These are phyloP conservation scores for Beauveria sp. DNA, from an alignment of 2,329 filamentous ascomycete genomes.

Conservation along the genomic window DNA sequence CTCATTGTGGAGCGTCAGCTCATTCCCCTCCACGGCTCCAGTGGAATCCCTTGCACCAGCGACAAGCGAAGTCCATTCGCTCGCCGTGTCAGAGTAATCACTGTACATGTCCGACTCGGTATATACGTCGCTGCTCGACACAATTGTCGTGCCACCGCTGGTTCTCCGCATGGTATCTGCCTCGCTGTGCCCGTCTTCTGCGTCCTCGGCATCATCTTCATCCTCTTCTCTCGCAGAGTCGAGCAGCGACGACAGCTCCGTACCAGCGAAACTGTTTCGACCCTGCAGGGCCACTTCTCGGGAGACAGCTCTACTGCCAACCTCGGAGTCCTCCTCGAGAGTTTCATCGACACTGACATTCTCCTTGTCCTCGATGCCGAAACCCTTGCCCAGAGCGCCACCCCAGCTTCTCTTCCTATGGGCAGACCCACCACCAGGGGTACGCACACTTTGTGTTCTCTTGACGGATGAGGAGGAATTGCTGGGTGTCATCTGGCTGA, in stretches of 20 bases:
- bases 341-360: conserved; percentile 56
- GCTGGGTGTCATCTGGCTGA: conserved; percentile 84
- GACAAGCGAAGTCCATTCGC: conserved; percentile 43
- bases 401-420: conserved; percentile 66
- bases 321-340: conserved; percentile 46
- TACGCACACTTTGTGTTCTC: conserved; percentile 71
- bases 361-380: conserved; percentile 53
- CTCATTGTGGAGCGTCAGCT: conserved; percentile 27
- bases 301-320: conserved; percentile 13
- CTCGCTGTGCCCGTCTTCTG: conserved; percentile 36
- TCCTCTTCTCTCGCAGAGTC: conserved; percentile 17
- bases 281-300: conserved; percentile 13
- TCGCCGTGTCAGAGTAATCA: conserved; percentile 34
- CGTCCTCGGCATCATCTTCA: conserved; percentile 14
- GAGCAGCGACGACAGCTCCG: conserved; percentile 17
- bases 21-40: conserved; percentile 23
- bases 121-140: conserved; percentile 33
- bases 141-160: conserved; percentile 41
- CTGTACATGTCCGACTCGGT: conserved; percentile 30
- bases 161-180: conserved; percentile 40
- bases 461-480: conserved; percentile 57
- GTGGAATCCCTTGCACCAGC: conserved; percentile 22
- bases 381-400: conserved; percentile 39
- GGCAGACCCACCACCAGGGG: conserved; percentile 38
- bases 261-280: conserved; percentile 19